phyloP scores from a whole-genome alignment of 495 filamentous ascomycete genomes.

The Hyphodiscus hymeniophilus region DNA sequence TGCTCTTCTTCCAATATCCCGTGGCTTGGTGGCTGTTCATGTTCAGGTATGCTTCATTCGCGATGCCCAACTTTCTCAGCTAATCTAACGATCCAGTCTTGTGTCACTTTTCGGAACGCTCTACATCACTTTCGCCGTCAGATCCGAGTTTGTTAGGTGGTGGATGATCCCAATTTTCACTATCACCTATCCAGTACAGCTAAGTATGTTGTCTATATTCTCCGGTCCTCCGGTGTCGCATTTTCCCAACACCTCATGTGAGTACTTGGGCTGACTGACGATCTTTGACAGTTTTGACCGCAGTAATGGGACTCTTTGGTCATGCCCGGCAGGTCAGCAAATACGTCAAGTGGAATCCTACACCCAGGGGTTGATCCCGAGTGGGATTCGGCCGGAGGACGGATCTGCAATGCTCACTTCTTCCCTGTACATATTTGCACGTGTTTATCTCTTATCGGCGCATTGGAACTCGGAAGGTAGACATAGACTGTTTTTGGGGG shows the following conservation, averaged over 20 bases:
- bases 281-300: neutral
- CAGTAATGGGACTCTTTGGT: slow-evolving; percentile 6
- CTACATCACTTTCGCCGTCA: slow-evolving; percentile 1
- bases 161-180: slow-evolving; percentile 3
- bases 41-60: slow-evolving; percentile 4
- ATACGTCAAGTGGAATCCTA: slow-evolving; percentile 8
- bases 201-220: neutral
- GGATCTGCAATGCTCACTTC: neutral
- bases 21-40: slow-evolving; percentile 8
- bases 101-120: slow-evolving; percentile 3
- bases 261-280: too few relatives aligned
- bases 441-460: neutral
- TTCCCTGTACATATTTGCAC: neutral
- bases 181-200: neutral
- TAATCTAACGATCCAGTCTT: neutral
- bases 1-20: slow-evolving; percentile 9
- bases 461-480: neutral
- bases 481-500: neutral
- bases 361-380: neutral
- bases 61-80: neutral
- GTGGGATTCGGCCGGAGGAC: too few relatives aligned
- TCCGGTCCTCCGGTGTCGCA: too few relatives aligned
- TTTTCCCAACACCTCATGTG: too few relatives aligned
- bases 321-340: slow-evolving; percentile 3
- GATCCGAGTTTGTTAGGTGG: slow-evolving; percentile 2